A percentile compares a stretch with the other conserved stretches of the same genome.
Conservation (phyloP, 2,329 filamentous ascomycete genomes). For the Drechslerella dactyloides region DNA sequence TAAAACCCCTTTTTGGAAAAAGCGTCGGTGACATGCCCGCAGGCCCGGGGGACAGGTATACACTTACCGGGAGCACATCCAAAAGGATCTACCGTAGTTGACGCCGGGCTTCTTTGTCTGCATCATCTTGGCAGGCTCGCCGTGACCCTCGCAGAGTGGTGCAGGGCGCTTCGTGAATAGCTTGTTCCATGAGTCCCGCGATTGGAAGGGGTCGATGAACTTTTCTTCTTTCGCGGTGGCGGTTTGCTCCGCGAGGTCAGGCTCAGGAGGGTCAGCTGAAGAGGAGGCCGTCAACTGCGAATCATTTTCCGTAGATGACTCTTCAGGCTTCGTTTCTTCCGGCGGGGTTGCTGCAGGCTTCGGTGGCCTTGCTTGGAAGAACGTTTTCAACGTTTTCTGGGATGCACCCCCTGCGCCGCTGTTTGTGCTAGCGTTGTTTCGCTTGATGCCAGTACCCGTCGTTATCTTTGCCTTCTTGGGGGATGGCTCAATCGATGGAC, state of each 20-base stretch:
- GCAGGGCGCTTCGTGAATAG: slow-evolving; percentile 76
- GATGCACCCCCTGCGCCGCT: slow-evolving; percentile 1
- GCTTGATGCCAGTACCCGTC: neutral
- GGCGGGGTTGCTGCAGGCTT: neutral
- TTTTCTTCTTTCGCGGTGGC: slow-evolving; percentile 57
- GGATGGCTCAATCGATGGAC: slow-evolving; percentile 15
- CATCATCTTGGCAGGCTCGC: slow-evolving; percentile 81
- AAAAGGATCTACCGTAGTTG: slow-evolving; percentile 74
- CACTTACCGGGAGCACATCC: slow-evolving; percentile 69
- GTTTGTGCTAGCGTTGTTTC: neutral
- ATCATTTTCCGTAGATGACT: slow-evolving; percentile 7
- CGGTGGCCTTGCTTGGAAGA: slow-evolving; percentile 18
- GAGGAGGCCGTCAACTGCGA: slow-evolving; percentile 17
- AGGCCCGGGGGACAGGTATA: slow-evolving; percentile 55
- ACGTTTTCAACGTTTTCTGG: slow-evolving; percentile 15
- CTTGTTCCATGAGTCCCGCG: slow-evolving; percentile 84
- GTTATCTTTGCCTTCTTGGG: slow-evolving; percentile 34
- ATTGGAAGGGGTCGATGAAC: slow-evolving; percentile 71
- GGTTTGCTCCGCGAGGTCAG: neutral
- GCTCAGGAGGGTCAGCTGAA: slow-evolving; percentile 1
- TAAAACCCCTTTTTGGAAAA: slow-evolving; percentile 8
- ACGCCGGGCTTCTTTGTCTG: slow-evolving; percentile 87
- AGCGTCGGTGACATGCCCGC: neutral
- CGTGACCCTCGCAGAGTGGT: slow-evolving; percentile 81
- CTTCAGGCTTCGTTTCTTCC: neutral